Conservation (phyloP, 495 filamentous ascomycete genomes). For the Penicillium arizonense region DNA sequence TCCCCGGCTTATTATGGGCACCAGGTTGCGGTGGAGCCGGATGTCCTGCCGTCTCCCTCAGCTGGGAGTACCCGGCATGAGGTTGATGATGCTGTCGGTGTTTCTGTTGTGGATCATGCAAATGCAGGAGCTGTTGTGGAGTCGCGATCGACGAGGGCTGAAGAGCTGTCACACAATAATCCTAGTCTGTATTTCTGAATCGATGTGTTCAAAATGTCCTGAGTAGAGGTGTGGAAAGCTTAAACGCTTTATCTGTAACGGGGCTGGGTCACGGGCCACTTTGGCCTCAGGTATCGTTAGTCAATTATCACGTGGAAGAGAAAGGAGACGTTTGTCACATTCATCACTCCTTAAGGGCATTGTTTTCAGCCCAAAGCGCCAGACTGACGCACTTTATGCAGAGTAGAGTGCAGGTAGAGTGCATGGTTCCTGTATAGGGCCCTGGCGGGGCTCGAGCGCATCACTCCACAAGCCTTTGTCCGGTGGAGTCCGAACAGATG, state of each 20-base stretch:
- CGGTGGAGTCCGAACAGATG: neutral
- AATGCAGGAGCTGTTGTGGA: neutral
- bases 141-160: conserved; percentile 9
- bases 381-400: neutral
- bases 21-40: conserved; percentile 1
- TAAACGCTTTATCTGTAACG: conserved; percentile 14
- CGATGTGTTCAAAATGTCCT: neutral
- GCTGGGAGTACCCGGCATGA: neutral
- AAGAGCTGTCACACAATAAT: conserved; percentile 17
- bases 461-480: neutral
- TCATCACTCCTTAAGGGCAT: too few species aligned
- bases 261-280: conserved; percentile 12
- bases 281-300: too few species aligned
- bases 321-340: too few species aligned
- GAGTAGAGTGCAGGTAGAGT: neutral
- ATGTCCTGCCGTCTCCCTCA: conserved; percentile 6
- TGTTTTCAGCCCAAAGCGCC: too few species aligned
- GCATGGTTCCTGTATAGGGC: neutral
- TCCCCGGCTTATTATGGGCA: conserved; percentile 9
- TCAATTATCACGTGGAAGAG: conserved; percentile 3
- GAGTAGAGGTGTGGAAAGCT: neutral
- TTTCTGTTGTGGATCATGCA: neutral
- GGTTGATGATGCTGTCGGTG: conserved; percentile 1
- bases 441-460: neutral
- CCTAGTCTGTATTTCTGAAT: conserved; percentile 25